Percentiles rank a stretch among this genome's conserved stretches.
Conservation (phyloP, 768 basidiomycete species). For the Lactarius hengduanensis region DNA sequence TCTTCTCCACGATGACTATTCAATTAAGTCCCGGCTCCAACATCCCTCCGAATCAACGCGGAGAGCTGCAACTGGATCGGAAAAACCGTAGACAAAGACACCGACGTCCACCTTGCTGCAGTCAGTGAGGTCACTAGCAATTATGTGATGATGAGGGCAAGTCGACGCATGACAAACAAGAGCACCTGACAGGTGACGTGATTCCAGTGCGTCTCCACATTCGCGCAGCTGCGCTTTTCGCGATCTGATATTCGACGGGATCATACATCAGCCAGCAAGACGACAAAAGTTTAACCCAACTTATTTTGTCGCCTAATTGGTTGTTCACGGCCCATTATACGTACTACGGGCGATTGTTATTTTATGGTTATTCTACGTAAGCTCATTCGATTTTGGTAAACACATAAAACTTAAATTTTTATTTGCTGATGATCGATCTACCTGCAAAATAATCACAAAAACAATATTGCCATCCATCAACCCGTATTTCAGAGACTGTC, state of each 20-base stretch:
- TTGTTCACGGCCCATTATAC: too few species aligned
- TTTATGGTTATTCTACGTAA: too few species aligned
- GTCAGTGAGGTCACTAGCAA: background rate
- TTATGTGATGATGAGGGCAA: background rate
- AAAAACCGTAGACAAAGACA: background rate
- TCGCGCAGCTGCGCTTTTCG: background rate
- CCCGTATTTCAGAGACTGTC: too few species aligned
- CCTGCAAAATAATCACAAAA: too few species aligned
- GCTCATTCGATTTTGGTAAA: too few species aligned
- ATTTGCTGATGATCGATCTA: too few species aligned
- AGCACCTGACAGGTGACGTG: background rate
- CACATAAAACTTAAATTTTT: too few species aligned
- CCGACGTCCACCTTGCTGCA: background rate
- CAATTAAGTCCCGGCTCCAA: background rate
- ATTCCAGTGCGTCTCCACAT: background rate
- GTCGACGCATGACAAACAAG: background rate
- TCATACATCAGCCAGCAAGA: background rate
- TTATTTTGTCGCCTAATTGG: too few species aligned
- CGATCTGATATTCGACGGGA: background rate
- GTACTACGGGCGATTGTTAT: too few species aligned
- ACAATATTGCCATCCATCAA: too few species aligned
- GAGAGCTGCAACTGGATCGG: background rate
- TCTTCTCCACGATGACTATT: background rate
- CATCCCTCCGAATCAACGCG: background rate
- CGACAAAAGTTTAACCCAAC: too few species aligned